These are phyloP conservation scores for Stereocaulon alpinum DNA, from an alignment of 495 filamentous ascomycete species.

Conservation along the genomic window DNA sequence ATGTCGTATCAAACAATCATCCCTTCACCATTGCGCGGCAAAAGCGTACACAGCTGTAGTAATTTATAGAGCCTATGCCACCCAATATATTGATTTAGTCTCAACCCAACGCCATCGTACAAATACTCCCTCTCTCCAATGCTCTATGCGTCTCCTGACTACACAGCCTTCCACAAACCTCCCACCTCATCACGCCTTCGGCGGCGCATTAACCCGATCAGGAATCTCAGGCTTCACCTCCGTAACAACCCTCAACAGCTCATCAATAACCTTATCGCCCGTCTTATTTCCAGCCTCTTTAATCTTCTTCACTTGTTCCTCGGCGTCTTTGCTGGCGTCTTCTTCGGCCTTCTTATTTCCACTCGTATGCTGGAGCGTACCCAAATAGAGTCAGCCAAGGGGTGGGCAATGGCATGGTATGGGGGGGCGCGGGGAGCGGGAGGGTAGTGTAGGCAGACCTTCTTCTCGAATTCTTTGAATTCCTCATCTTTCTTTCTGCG, in stretches of 20 bases:
- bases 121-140: too few species aligned
- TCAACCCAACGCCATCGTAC: too few species aligned
- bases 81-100: too few species aligned
- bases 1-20: too few species aligned
- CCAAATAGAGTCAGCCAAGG: background rate
- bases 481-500: slow-evolving; percentile 81
- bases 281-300: slow-evolving; percentile 65
- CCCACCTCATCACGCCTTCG: slow-evolving; percentile 10
- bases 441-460: slow-evolving; percentile 45
- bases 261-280: slow-evolving; percentile 67
- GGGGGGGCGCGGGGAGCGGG: background rate
- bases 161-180: too few species aligned
- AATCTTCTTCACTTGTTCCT: slow-evolving; percentile 73
- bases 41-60: too few species aligned
- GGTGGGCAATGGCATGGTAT: background rate
- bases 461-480: slow-evolving; percentile 86
- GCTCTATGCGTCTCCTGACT: too few species aligned
- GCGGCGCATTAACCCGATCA: slow-evolving; percentile 34
- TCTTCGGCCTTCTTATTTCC: slow-evolving; percentile 82
- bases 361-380: slow-evolving; percentile 55
- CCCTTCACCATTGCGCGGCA: too few species aligned
- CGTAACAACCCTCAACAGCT: slow-evolving; percentile 68
- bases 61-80: too few species aligned
- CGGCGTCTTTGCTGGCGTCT: slow-evolving; percentile 72
- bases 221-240: slow-evolving; percentile 66